Evolutionary conservation across 257 asterid species (phyloP), one percentile per base, ranked within the genome.

Genomic region (Sherardia arvensis): DNA sequence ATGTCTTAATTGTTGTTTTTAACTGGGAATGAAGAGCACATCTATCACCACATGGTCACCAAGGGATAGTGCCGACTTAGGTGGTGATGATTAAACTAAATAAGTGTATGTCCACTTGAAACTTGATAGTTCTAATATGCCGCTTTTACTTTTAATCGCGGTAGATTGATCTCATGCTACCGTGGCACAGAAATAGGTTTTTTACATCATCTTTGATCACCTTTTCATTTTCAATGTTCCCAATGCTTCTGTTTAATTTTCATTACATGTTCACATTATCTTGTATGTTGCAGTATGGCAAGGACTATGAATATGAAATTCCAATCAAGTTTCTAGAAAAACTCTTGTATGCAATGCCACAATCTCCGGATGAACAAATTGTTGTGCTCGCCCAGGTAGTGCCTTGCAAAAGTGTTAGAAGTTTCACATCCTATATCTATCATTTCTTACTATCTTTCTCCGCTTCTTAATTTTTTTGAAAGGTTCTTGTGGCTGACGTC

Each of bases 401-500:
- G 63, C 4, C 21, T 43, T 43, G 51, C 62, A 56, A 53, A 69
- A 49, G 23, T 49, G 2, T 18, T 49, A 10, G 56, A 21, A 11
- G 59, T 26, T 27, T 45, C 57, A n/a, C n/a, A 60, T 30, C 59
- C 48, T 54, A 27, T 25, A 8, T n/a, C n/a, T n/a, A n/a, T n/a
- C 25, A 12, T 53, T 48, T 66, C 33, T 65, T 45, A 25, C 34
- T 22, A 22, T 61, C 53, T 47, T 49, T 10, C n/a, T 56, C 76
- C 23, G 66, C 28, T 29, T 68, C 49, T 67, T 61, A 64, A 81
- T 62, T 6, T 14, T 67, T 68, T 25, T 61, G 23, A 18, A 64
- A 88, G 98, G 97, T 92, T 65, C 94, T 92, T 36, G 98, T 92
- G 69, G 97, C 96, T 28, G 98, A 92, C 81, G 87, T 92, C 74